Evolutionary conservation across 2,329 filamentous ascomycete species (phyloP).

Genomic region (Pseudogymnoascus sp.): DNA sequence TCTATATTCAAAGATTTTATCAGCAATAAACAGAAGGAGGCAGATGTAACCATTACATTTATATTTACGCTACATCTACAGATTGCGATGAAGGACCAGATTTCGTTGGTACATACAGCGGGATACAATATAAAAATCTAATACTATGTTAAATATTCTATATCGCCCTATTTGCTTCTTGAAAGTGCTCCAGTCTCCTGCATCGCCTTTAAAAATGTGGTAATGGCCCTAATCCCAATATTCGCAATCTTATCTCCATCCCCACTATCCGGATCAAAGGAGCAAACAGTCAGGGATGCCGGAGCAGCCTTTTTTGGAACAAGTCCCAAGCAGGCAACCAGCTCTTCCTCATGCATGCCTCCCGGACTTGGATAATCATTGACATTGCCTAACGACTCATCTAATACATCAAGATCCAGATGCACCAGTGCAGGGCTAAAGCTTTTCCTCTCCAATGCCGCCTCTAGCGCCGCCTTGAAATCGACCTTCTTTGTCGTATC

Average conservation of each 20-base stretch:
- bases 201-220: neutral
- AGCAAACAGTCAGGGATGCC: neutral
- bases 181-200: neutral
- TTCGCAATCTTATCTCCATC: neutral
- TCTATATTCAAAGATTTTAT: neutral
- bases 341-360: conserved; percentile 25
- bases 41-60: neutral
- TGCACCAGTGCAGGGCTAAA: conserved; percentile 27
- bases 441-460: conserved; percentile 10
- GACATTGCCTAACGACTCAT: conserved; percentile 28
- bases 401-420: conserved; percentile 31
- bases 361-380: conserved; percentile 32
- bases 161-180: neutral
- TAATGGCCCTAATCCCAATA: neutral
- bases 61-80: too few relatives aligned
- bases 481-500: conserved; percentile 16
- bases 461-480: conserved; percentile 17
- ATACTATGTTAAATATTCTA: too few relatives aligned
- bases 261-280: neutral
- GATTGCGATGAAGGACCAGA: too few relatives aligned
- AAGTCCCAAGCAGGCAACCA: conserved; percentile 17
- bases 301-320: neutral
- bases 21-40: neutral
- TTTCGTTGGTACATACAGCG: too few relatives aligned
- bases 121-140: too few relatives aligned